Percentiles rank a stretch among this genome's conserved stretches.
These are phyloP conservation scores for Paramecium primaurelia DNA, from an alignment of 73 alveolate species.

Conservation along the genomic window DNA sequence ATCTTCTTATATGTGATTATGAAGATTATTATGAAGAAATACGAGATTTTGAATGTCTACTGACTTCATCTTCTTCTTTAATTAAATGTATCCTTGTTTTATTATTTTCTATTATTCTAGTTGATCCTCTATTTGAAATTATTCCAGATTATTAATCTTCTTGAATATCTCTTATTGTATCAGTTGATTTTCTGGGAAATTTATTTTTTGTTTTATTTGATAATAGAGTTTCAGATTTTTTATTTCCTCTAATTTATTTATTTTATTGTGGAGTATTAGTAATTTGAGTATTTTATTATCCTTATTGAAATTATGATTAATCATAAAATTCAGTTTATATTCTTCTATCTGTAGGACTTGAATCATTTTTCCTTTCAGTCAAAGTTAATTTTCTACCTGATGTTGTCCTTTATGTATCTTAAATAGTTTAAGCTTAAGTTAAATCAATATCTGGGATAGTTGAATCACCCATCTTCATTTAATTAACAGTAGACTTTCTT, in stretches of 20 bases:
- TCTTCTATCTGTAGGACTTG: not conserved
- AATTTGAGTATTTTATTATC: too few species aligned
- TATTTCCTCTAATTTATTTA: not conserved
- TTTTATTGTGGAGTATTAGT: not conserved
- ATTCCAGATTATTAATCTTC: not conserved
- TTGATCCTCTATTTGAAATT: not conserved
- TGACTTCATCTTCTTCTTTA: conserved; percentile 11
- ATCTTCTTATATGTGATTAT: not conserved
- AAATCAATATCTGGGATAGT: not conserved
- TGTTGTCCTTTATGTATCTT: not conserved
- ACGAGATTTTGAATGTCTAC: conserved; percentile 13
- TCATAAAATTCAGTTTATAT: conserved; percentile 9
- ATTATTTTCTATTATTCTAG: not conserved
- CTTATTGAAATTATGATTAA: not conserved
- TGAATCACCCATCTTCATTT: conserved; percentile 2
- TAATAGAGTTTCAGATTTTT: not conserved
- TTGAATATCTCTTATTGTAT: not conserved
- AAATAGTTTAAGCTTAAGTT: conserved; percentile 20
- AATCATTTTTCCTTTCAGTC: not conserved
- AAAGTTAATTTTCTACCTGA: not conserved
- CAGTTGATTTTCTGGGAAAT: not conserved
- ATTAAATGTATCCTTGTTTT: not conserved
- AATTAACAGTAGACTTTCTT: not conserved
- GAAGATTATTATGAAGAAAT: not conserved
- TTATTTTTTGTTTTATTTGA: not conserved